Base-by-base conservation (phyloP, 1,139 yeast genomes). In the Zygosaccharomyces pseudobailii region DNA sequence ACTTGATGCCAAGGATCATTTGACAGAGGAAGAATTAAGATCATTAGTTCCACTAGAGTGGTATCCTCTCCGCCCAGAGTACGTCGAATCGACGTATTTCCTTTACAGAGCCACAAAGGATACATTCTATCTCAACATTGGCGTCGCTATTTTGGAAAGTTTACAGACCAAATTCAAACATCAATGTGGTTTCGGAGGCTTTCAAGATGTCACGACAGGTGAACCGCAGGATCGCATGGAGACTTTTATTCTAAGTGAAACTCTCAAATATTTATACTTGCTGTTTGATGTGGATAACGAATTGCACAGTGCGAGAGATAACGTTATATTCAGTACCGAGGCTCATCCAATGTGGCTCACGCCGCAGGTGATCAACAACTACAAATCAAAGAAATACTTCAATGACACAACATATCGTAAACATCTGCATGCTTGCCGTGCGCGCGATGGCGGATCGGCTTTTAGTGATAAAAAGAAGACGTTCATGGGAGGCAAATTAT, bases 21-120 rank as follows among this genome's bases (percentile, higher is more conserved):
- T 46, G 19, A 45, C 49, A n/a, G 41, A 36, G 7, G 41, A 34
- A n/a, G 30, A 42, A 36, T 22, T 21, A n/a, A 17, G 25, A 19
- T 13, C 47, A 4, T 21, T 78, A 0, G 66, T 82, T 2, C 72
- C 77, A 0, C 69, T 90, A 36, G 96, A 87, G 62, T 89, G 96
- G 96, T 90, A 88, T 60, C 96, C 96, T 1, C 71, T 90, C 45
- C 69, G 97, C 47, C 97, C 97, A 0, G 97, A 90, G 59, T 87
- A 89, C 57, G 75, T 87, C 34, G 97, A 90, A 62, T 85, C 95
- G 0, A 87, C 95, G 0, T 90, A 88, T 65, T 84, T 84, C 59
- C 69, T 90, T 19, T 89, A 85, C 60, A 72, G 86, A 42, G 96
- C 96, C 1, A 90, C 97, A 0, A 75, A 72, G 51, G 97, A 90